phyloP scores from a whole-genome alignment of 2,329 filamentous ascomycete genomes.

The Ceratocystis harringtonii region DNA sequence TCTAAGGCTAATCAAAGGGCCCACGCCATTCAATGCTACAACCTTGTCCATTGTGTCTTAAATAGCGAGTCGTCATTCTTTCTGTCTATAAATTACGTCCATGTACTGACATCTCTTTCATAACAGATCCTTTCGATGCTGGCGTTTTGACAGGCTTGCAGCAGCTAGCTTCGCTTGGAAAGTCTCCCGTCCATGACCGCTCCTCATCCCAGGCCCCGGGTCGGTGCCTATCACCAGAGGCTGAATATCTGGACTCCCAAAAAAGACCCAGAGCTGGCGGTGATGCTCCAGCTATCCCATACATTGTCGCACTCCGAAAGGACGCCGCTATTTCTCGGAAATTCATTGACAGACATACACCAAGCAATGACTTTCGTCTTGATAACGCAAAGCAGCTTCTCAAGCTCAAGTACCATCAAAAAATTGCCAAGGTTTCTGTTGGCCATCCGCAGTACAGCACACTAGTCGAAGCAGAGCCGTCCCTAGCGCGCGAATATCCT shows the following conservation, averaged over 20 bases:
- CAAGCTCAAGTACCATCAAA: neutral
- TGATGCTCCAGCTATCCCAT: neutral
- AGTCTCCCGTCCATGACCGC: neutral
- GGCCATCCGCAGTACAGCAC: neutral
- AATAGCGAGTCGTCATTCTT: neutral
- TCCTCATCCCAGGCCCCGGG: neutral
- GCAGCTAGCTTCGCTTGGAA: neutral
- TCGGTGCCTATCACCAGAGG: neutral
- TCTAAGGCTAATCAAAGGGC: neutral
- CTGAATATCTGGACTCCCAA: neutral
- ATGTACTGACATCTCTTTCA: neutral
- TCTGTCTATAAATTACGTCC: neutral
- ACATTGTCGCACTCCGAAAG: neutral
- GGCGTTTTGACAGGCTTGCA: neutral
- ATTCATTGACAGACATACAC: neutral
- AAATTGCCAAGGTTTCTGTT: neutral
- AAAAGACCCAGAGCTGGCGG: neutral
- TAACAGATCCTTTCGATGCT: neutral
- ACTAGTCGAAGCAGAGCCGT: neutral
- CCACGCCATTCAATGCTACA: neutral
- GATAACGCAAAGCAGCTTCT: neutral
- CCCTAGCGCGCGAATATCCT: neutral
- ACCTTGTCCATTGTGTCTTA: neutral
- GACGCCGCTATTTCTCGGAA: neutral
- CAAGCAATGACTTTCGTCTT: neutral